These are phyloP conservation scores for Annulohypoxylon stygium DNA, from an alignment of 495 filamentous ascomycete genomes.

Conservation along the genomic window DNA sequence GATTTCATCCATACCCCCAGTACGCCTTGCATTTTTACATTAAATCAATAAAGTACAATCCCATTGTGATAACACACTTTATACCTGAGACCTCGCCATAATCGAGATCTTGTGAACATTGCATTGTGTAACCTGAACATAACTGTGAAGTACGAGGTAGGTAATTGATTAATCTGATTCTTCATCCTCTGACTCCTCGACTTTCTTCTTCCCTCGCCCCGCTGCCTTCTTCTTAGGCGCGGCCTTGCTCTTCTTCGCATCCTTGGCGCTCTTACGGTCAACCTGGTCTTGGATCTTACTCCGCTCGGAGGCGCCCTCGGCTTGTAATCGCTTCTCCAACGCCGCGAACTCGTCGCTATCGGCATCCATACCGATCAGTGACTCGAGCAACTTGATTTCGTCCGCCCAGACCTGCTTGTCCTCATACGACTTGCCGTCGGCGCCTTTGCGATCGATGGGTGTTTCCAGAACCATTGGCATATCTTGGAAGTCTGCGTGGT, in stretches of 20 bases:
- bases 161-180: constrained; percentile 51
- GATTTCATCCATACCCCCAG: constrained; percentile 24
- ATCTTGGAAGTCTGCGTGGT: constrained; percentile 78
- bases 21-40: constrained; percentile 28
- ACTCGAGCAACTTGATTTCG: constrained; percentile 91
- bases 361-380: constrained; percentile 83
- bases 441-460: constrained; percentile 78
- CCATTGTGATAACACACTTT: not conserved
- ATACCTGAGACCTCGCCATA: not conserved
- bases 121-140: not conserved
- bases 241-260: constrained; percentile 61
- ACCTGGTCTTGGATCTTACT: constrained; percentile 81
- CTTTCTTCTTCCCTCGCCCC: constrained; percentile 51
- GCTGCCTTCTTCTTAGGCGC: constrained; percentile 47
- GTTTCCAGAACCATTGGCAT: constrained; percentile 96
- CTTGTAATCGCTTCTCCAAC: constrained; percentile 73
- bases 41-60: constrained; percentile 15
- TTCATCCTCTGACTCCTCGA: constrained; percentile 52
- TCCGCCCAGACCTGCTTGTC: constrained; percentile 84
- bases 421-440: constrained; percentile 69
- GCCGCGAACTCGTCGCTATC: constrained; percentile 75
- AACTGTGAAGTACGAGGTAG: not conserved
- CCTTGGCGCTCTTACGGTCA: constrained; percentile 73
- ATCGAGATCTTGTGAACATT: not conserved
- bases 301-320: constrained; percentile 75